These are phyloP conservation scores for Didymella keratinophila DNA, from an alignment of 2,329 filamentous ascomycete species.

Conservation along the genomic window DNA sequence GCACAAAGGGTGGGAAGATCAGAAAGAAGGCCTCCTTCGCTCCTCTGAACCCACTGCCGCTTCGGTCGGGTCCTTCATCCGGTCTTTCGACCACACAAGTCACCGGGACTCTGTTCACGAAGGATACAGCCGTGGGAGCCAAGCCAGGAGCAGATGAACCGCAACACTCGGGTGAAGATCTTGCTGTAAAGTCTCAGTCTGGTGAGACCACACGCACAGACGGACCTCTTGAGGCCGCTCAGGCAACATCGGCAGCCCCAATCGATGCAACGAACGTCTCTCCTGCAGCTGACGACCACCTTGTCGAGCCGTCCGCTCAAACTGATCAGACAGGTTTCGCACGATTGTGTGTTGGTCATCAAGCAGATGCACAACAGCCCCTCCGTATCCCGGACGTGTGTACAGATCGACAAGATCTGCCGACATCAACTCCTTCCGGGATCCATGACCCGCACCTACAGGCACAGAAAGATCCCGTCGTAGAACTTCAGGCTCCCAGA, in stretches of 20 bases:
- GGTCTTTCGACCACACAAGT: not conserved
- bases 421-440: not conserved
- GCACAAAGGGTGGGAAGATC: not conserved
- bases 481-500: not conserved
- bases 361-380: not conserved
- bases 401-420: not conserved
- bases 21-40: not conserved
- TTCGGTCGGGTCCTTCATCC: not conserved
- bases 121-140: not conserved
- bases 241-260: no score
- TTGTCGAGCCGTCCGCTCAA: not conserved
- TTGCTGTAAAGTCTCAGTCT: not conserved
- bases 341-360: not conserved
- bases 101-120: not conserved
- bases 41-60: not conserved
- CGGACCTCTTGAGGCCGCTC: not conserved
- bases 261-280: not conserved
- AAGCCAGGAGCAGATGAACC: not conserved
- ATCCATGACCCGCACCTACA: not conserved
- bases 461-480: not conserved
- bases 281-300: no score
- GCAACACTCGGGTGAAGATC: not conserved
- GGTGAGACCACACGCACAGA: not conserved
- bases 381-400: not conserved
- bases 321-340: not conserved